Base-by-base conservation (phyloP, 1,284 basidiomycete genomes). In the Cryptococcus wingfieldii region DNA sequence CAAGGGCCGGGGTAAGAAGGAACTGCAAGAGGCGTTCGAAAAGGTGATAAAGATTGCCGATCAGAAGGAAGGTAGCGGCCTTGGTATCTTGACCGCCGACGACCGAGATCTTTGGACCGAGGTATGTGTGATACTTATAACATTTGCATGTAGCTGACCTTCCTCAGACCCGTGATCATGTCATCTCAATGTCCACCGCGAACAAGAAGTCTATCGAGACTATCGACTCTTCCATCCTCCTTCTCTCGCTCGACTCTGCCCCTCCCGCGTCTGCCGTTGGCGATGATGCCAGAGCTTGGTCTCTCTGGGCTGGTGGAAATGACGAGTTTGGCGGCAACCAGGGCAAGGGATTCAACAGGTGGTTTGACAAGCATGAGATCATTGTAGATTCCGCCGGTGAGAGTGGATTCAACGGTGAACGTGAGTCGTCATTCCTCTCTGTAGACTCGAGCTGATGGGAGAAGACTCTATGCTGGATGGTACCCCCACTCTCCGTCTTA, bases 281-380 rank as follows among this genome's bases (percentile, higher is more conserved):
- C 14, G 70, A 71, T 43, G 90, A 97, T 66, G 86, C 91, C 42
- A 81, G 88, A 18, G 88, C 87, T 54, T 90, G 89, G 86, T 80
- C 78, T 23, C 85, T 87, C 59, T 98, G 95, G 95, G 87, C 88
- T 28, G 95, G 95, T 44, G 86, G 96, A 19, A 59, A 67, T 25
- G 65, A 64, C 46, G 59, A 65, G 28, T 60, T 55, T 8, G 14
- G 14, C 23, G 44, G 25, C 10, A 50, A 62, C 4, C 54, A 66
- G 38, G 68, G 69, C 19, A 72, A 75, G 56, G 93, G 90, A 43
- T 82, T 85, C 62, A 97, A 97, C 78, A 82, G 95, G 58, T 99
- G 90, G 83, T 98, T 89, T 74, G 96, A 98, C 81, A 98, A 98
- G 79, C 95, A 98, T 75, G 89, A 98, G 75, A 71, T 96, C 54